phyloP scores from a whole-genome alignment of 305 asterid species.

The Galium porrigens region DNA sequence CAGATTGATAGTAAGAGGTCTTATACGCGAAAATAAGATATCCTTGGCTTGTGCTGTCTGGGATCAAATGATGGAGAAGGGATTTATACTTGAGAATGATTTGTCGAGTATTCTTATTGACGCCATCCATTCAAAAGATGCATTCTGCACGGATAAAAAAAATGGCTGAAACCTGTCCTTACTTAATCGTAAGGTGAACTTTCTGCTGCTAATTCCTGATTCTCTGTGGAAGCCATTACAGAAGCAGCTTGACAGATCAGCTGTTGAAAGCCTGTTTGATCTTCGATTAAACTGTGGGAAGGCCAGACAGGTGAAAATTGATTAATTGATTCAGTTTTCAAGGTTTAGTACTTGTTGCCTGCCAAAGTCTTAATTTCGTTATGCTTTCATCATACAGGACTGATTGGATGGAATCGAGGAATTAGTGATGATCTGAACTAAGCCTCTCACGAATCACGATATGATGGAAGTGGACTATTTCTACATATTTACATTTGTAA shows the following conservation, averaged over 20 bases:
- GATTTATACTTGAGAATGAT: slow-evolving; percentile 72
- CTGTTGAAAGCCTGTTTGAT: neutral
- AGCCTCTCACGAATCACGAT: neutral
- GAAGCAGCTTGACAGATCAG: neutral
- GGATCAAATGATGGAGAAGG: slow-evolving; percentile 93
- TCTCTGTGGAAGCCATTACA: neutral
- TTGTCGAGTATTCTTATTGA: slow-evolving; percentile 49
- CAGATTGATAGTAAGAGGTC: slow-evolving; percentile 58
- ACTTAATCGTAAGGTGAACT: too few species aligned
- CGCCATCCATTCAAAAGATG: slow-evolving; percentile 36
- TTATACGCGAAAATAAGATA: slow-evolving; percentile 51
- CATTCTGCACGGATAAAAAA: slow-evolving; percentile 19
- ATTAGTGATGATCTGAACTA: neutral
- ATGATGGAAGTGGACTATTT: neutral
- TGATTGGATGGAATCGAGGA: neutral
- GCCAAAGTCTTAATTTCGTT: neutral
- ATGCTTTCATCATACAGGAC: neutral
- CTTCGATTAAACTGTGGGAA: slow-evolving; percentile 2
- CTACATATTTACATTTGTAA: neutral
- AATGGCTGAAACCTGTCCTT: slow-evolving; percentile 12
- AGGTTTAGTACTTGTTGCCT: neutral
- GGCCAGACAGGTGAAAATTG: neutral
- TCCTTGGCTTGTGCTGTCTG: slow-evolving; percentile 62
- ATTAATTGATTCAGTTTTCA: neutral
- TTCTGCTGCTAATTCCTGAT: too few species aligned